phyloP scores from a whole-genome alignment of 208 protist species.

The Wallacemonas sp. region DNA sequence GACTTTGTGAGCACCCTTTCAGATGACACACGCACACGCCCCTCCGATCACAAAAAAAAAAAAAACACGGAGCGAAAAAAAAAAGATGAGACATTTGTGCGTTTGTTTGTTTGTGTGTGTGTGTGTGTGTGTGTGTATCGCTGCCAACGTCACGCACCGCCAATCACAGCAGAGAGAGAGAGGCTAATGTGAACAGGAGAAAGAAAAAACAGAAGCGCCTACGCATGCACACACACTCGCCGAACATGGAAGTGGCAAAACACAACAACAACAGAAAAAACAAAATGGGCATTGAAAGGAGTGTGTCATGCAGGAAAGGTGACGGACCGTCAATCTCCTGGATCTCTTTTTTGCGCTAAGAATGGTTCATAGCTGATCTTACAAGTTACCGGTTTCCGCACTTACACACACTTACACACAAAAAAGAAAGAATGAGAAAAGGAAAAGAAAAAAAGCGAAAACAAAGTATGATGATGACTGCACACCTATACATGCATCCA shows the following conservation, averaged over 20 bases:
- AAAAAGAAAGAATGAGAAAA: not conserved
- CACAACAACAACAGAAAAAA: constrained; percentile 4
- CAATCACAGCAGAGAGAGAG: not conserved
- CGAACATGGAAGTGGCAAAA: constrained; percentile 4
- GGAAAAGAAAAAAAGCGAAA: not conserved
- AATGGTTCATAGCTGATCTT: too few relatives aligned
- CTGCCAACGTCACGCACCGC: too few relatives aligned
- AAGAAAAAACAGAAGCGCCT: constrained; percentile 11
- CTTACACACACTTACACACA: constrained; percentile 9
- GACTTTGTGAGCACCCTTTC: too few relatives aligned
- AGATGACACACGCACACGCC: too few relatives aligned
- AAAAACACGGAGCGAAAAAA: constrained; percentile 1
- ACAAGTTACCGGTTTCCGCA: too few relatives aligned
- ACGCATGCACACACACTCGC: too few relatives aligned
- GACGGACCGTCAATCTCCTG: too few relatives aligned
- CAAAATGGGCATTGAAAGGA: not conserved
- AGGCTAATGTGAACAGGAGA: not conserved
- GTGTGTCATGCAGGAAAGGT: too few relatives aligned
- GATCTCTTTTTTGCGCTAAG: too few relatives aligned
- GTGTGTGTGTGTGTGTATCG: too few relatives aligned
- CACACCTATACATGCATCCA: not conserved
- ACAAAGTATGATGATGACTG: not conserved
- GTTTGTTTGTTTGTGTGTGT: constrained; percentile 9
- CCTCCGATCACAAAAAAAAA: too few relatives aligned
- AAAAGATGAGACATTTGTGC: not conserved